Conservation (phyloP, 345 rosid genomes). For the Brassica incana region DNA sequence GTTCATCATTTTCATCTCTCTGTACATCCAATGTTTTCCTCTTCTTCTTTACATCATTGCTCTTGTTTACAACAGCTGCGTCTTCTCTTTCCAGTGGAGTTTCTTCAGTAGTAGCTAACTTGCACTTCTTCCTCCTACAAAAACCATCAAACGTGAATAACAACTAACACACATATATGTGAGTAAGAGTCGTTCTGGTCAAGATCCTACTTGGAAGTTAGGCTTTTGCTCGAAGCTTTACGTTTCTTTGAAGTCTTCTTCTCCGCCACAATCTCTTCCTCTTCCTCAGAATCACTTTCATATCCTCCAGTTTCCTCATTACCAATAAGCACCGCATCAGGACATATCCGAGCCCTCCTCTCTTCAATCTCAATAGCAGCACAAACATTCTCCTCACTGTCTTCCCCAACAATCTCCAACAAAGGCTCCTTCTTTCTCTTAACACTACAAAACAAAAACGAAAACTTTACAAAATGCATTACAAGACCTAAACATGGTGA, state of each 20-base stretch:
- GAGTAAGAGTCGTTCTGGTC: background rate
- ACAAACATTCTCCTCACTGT: conserved; percentile 37
- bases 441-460: conserved; percentile 49
- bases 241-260: conserved; percentile 62
- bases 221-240: conserved; percentile 58
- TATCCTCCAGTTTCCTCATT: conserved; percentile 67
- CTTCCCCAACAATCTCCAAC: conserved; percentile 36
- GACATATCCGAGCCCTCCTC: conserved; percentile 36
- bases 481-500: background rate
- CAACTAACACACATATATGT: background rate
- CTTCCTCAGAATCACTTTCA: conserved; percentile 64
- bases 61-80: conserved; percentile 25
- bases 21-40: conserved; percentile 31
- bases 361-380: conserved; percentile 41
- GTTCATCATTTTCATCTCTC: conserved; percentile 35
- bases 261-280: conserved; percentile 43
- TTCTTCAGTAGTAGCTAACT: conserved; percentile 50
- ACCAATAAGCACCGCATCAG: conserved; percentile 50
- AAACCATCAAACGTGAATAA: conserved; percentile 22
- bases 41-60: conserved; percentile 40
- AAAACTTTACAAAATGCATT: conserved; percentile 1
- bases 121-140: conserved; percentile 72
- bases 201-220: conserved; percentile 62
- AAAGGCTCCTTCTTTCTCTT: conserved; percentile 48
- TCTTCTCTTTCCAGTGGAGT: conserved; percentile 29